Conservation (phyloP, 2,329 filamentous ascomycete species). For the Pseudonectria foliicola region DNA sequence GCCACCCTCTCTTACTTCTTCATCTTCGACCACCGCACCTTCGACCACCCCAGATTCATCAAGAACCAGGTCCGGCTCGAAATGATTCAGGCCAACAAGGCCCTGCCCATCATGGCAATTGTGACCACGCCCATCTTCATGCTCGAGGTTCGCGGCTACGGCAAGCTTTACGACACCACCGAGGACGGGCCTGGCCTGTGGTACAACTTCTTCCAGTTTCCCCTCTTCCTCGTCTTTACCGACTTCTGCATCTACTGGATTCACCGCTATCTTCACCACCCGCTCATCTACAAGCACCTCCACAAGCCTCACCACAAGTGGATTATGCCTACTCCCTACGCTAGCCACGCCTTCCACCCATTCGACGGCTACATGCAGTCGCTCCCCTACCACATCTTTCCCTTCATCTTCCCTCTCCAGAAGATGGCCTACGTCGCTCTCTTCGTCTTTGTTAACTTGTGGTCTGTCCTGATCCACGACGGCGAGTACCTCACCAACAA, state of each 20-base stretch:
- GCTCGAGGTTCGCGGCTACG: conserved; percentile 74
- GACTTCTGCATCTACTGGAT: conserved; percentile 90
- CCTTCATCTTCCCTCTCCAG: conserved; percentile 86
- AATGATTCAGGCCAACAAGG: conserved; percentile 68
- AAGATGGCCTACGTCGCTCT: conserved; percentile 81
- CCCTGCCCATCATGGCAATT: conserved; percentile 77
- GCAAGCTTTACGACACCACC: conserved; percentile 78
- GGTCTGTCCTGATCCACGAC: conserved; percentile 94
- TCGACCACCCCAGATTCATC: conserved; percentile 87
- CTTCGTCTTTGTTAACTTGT: conserved; percentile 91
- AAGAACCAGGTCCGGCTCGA: conserved; percentile 87
- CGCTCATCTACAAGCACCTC: conserved; percentile 68
- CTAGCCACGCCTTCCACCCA: conserved; percentile 91
- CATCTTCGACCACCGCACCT: conserved; percentile 84
- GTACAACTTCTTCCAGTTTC: conserved; percentile 80
- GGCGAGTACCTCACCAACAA: conserved; percentile 90
- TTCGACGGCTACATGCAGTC: conserved; percentile 85
- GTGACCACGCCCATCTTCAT: conserved; percentile 78
- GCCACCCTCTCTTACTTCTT: conserved; percentile 78
- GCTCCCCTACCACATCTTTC: conserved; percentile 87
- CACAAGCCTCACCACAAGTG: conserved; percentile 99
- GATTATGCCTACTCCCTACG: conserved; percentile 96
- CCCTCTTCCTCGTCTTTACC: conserved; percentile 80
- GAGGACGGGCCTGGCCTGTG: conserved; percentile 66
- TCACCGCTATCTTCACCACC: conserved; percentile 78